Evolutionary conservation across 495 filamentous ascomycete genomes (phyloP), one percentile per base, ranked within the genome.

Genomic region (Apodospora peruviana): DNA sequence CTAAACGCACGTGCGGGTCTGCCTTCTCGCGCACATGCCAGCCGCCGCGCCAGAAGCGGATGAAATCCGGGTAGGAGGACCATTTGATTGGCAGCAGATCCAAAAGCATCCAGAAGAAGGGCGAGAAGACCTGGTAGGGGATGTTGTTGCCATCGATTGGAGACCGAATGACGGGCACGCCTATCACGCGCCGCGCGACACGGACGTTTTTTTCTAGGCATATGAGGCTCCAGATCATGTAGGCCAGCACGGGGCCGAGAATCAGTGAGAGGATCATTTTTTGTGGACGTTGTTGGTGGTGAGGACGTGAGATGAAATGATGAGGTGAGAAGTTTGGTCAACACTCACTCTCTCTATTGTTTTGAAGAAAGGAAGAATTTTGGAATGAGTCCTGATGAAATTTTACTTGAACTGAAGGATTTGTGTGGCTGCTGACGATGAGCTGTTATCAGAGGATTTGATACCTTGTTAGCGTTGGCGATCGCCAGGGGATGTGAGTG

Each of bases 71-170:
- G 20, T 45, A 56, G 0, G 47, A 54, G 2, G 29, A 23, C 53
- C 53, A 56, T 1, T 23, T 9, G 16, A 57, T 38, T 1, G 53
- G 53, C 5, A 56, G 40, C 4, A 25, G 5, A 10, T 46, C 50
- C 1, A 57, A 32, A 12, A 60, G 16, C 21, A 39, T 54, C 53
- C 53, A 56, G 10, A 60, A 45, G 24, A 43, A 29, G 1, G 50
- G 43, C 25, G 54, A 47, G 12, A 56, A 5, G 17, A 60, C 40
- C 3, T 46, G 44, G 53, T 53, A 60, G 9, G 40, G 8, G 12
- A 49, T 37, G 22, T 57, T 60, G 43, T 54, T 52, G 0, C 38
- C 27, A 22, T 54, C 50, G 24, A 60, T 48, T 2, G 57, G 57
- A 20, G 53, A 27, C 32, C 53, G 50, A 19, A 53, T 35, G 16